Conservation (phyloP, 495 filamentous ascomycete species). For the Neurospora pannonica region DNA sequence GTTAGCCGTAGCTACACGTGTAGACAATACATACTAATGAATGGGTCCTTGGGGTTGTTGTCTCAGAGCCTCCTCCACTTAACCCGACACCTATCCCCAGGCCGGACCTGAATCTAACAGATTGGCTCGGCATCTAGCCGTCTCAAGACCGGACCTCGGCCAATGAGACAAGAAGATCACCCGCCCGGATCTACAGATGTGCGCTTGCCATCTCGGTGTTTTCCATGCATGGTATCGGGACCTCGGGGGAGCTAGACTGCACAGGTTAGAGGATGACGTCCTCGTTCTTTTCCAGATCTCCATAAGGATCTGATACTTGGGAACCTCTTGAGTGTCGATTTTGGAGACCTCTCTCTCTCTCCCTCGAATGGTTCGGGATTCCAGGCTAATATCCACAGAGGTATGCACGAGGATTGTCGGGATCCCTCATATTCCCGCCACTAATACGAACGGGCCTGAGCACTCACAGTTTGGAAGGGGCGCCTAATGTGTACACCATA, state of each 20-base stretch:
- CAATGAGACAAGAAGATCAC: neutral
- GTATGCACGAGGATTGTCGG: neutral
- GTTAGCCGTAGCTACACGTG: neutral
- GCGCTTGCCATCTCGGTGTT: neutral
- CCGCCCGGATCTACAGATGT: neutral
- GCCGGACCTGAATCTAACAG: neutral
- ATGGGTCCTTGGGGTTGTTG: neutral
- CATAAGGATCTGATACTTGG: neutral
- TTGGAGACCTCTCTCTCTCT: too few relatives aligned
- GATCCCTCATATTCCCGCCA: neutral
- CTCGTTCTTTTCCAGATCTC: neutral
- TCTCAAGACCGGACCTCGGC: neutral
- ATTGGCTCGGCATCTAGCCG: neutral
- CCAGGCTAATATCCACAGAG: too few relatives aligned
- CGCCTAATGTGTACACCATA: neutral
- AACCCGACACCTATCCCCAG: neutral
- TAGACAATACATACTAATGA: neutral
- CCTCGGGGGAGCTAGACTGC: neutral
- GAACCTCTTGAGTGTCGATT: neutral
- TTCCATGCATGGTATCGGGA: neutral
- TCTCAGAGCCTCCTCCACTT: neutral
- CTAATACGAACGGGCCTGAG: neutral
- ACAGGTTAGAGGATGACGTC: neutral
- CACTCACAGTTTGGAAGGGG: neutral
- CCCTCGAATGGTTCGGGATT: too few relatives aligned